Conservation (phyloP, 306 rosid genomes). For the Comarum palustre region DNA sequence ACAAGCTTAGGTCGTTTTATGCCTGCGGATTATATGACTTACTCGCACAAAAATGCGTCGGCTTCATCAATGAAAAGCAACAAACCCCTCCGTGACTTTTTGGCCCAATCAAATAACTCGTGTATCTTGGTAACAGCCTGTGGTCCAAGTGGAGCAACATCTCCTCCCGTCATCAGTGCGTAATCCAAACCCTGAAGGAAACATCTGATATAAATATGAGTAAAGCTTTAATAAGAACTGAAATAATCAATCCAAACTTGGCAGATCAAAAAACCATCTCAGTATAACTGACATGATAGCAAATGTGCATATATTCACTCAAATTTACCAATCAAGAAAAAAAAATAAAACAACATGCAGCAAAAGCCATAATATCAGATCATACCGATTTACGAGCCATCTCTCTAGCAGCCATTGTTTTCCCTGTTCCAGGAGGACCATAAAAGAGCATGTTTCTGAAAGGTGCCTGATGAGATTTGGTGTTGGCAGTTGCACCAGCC, state of each 20-base stretch:
- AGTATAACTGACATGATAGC: background rate
- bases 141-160: constrained; percentile 93
- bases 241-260: background rate
- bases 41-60: constrained; percentile 99
- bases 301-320: background rate
- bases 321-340: background rate
- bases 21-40: constrained; percentile 28
- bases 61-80: constrained; percentile 98
- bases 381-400: constrained; percentile 91
- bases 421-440: constrained; percentile 99
- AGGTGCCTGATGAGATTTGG: constrained; percentile 95
- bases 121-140: constrained; percentile 99
- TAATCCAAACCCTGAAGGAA: constrained; percentile 74
- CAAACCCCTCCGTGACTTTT: constrained; percentile 80
- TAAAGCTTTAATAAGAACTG: background rate
- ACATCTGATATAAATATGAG: constrained; percentile 14
- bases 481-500: constrained; percentile 86
- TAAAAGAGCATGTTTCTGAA: constrained; percentile 95
- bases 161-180: constrained; percentile 99
- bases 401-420: constrained; percentile 98
- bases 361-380: constrained; percentile 8
- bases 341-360: background rate
- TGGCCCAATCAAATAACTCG: constrained; percentile 92
- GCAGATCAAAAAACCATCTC: background rate
- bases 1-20: background rate